phyloP scores from a whole-genome alignment of 108 stramenopile species.

The Aurantiochytrium sp. region DNA sequence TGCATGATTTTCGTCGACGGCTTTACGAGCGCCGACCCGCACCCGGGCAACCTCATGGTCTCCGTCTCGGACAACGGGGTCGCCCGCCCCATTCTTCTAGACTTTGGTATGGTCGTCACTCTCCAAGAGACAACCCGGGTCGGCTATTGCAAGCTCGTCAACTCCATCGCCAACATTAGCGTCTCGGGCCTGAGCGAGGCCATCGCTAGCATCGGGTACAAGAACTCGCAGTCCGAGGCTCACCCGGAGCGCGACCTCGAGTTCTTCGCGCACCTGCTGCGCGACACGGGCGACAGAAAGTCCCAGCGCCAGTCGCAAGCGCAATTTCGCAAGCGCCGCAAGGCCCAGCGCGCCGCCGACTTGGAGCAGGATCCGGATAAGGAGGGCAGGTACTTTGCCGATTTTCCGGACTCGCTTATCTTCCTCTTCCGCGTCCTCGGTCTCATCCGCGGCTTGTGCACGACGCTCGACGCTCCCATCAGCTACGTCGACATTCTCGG shows the following conservation, averaged over 20 bases:
- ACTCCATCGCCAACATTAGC: not conserved
- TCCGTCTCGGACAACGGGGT: not conserved
- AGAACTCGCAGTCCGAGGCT: conserved; percentile 23
- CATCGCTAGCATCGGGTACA: not conserved
- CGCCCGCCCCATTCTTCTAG: not conserved
- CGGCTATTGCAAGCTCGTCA: not conserved
- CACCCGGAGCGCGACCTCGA: conserved; percentile 11
- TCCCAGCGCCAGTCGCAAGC: not conserved
- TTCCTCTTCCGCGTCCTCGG: not conserved
- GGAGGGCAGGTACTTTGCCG: not conserved
- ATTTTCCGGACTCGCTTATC: conserved; percentile 7
- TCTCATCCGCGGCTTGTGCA: conserved; percentile 14
- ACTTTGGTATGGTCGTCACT: conserved; percentile 14
- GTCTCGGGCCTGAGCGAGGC: not conserved
- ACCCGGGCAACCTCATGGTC: conserved; percentile 27
- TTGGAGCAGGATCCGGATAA: not conserved
- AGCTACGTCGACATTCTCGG: conserved; percentile 1
- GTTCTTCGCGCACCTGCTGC: conserved; percentile 5
- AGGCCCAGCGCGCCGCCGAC: not conserved
- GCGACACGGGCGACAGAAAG: conserved; percentile 5
- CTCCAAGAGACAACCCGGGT: not conserved
- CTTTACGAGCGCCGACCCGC: not conserved
- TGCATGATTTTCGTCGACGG: not conserved
- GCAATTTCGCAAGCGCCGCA: not conserved
- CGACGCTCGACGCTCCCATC: conserved; percentile 24